Evolutionary conservation across 306 rosid genomes (phyloP).

Genomic region (Parietaria judaica): DNA sequence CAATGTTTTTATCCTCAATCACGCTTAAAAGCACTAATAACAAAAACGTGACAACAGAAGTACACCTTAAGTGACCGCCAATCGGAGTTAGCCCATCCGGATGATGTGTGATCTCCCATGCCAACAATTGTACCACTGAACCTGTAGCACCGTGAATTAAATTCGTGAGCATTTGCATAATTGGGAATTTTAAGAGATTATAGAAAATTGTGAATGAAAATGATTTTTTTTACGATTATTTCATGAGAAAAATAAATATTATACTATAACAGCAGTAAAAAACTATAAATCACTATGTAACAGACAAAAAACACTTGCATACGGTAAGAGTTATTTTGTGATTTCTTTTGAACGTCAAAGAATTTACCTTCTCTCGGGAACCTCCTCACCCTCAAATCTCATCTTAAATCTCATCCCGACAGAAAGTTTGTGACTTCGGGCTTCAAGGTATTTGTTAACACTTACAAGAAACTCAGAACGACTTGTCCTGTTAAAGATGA

Average conservation of each 20-base stretch:
- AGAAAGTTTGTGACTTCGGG: conserved; percentile 73
- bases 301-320: too few relatives aligned
- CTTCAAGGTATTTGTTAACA: conserved; percentile 90
- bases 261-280: too few relatives aligned
- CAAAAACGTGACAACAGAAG: conserved; percentile 8
- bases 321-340: neutral
- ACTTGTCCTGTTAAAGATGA: conserved; percentile 65
- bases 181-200: too few relatives aligned
- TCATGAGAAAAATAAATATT: too few relatives aligned
- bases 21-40: neutral
- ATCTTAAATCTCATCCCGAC: conserved; percentile 98
- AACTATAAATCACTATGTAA: too few relatives aligned
- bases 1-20: neutral
- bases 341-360: neutral
- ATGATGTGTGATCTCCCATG: conserved; percentile 62
- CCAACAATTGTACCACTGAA: conserved; percentile 98
- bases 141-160: conserved; percentile 36
- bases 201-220: too few relatives aligned
- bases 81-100: conserved; percentile 87
- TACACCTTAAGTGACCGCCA: conserved; percentile 91
- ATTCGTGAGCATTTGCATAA: conserved; percentile 8
- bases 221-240: too few relatives aligned
- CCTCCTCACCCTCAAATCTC: conserved; percentile 99
- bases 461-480: conserved; percentile 88
- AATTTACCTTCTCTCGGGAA: conserved; percentile 89